These are phyloP conservation scores for Sonneratia alba DNA, from an alignment of 345 rosid genomes.

Conservation along the genomic window DNA sequence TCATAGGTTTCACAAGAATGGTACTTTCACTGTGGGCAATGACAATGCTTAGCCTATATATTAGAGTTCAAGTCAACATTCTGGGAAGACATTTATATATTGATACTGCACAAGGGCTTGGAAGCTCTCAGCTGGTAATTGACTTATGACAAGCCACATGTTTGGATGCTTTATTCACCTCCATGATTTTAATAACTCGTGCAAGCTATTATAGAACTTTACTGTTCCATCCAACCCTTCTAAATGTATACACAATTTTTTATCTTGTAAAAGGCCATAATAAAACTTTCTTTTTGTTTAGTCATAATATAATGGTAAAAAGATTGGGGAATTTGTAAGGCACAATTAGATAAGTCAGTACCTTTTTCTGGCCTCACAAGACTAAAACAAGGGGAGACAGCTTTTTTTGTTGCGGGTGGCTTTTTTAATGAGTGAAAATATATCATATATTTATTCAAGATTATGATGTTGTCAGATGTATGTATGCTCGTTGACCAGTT, in stretches of 20 bases:
- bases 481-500: neutral
- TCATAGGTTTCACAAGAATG: constrained; percentile 87
- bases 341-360: neutral
- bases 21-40: constrained; percentile 74
- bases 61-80: constrained; percentile 92
- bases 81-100: constrained; percentile 89
- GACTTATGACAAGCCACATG: constrained; percentile 17
- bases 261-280: neutral
- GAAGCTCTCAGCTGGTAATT: constrained; percentile 55
- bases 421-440: neutral
- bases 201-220: neutral
- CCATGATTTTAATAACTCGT: neutral
- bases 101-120: constrained; percentile 74
- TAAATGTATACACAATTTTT: neutral
- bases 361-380: neutral
- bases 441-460: neutral
- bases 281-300: neutral
- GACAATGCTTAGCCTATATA: constrained; percentile 73
- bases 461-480: neutral
- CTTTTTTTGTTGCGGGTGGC: neutral
- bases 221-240: too few relatives aligned
- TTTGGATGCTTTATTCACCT: neutral
- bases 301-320: neutral
- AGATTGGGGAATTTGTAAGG: neutral
- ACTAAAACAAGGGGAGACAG: neutral